Conservation (phyloP, 164 flowering plant species). For the Brasenia schreberi region DNA sequence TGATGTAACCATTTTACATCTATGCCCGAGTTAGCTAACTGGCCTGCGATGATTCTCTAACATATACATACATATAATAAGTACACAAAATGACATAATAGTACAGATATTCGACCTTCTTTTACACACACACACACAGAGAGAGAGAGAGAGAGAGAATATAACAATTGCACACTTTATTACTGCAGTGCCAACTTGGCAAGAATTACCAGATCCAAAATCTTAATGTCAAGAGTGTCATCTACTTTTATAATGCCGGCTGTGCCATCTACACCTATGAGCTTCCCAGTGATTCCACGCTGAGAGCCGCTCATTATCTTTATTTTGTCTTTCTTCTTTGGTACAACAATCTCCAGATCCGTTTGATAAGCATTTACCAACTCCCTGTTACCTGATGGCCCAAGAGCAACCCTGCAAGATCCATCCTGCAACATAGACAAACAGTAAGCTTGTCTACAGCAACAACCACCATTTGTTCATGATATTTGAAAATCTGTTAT, state of each 20-base stretch:
- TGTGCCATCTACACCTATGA: slow-evolving; percentile 85
- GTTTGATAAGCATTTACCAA: slow-evolving; percentile 30
- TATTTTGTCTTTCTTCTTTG: slow-evolving; percentile 69
- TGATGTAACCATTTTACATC: too few species aligned
- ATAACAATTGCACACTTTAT: not conserved
- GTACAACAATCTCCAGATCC: slow-evolving; percentile 63
- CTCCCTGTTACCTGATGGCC: slow-evolving; percentile 67
- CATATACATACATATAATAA: too few species aligned
- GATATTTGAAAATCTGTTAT: too few species aligned
- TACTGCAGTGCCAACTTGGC: slow-evolving; percentile 47
- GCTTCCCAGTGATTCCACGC: slow-evolving; percentile 83
- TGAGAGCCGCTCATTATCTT: slow-evolving; percentile 81
- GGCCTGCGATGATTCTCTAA: too few species aligned
- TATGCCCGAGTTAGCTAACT: too few species aligned
- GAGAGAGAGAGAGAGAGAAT: not conserved
- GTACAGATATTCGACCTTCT: too few species aligned
- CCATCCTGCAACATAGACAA: slow-evolving; percentile 53
- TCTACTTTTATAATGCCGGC: slow-evolving; percentile 95
- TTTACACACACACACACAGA: not conserved
- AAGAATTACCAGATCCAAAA: slow-evolving; percentile 63
- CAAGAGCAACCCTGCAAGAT: slow-evolving; percentile 64
- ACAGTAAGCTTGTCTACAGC: not conserved
- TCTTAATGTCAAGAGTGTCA: slow-evolving; percentile 83
- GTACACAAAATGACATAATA: too few species aligned
- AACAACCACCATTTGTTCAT: not conserved